Evolutionary conservation across 2,329 filamentous ascomycete genomes (phyloP), one percentile per base, ranked within the genome.

Genomic region (Epichloe festucae): DNA sequence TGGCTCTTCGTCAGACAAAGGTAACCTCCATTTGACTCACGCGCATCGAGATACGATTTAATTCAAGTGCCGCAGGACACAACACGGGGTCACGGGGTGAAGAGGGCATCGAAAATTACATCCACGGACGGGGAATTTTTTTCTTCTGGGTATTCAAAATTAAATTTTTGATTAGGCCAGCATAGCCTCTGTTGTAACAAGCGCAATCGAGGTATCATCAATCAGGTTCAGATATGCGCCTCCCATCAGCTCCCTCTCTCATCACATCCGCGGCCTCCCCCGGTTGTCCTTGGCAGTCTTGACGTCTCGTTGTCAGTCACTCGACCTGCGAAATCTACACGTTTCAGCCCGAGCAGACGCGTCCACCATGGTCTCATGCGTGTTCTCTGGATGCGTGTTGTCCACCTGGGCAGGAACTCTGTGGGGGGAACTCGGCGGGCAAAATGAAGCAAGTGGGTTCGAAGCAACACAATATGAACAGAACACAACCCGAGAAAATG

Each of bases 141-240:
- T 8, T n/a, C 2, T n/a, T 17, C 23, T 35, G 46, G 43, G 44
- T 46, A 46, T 54, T 48, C 48, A 55, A 53, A 41, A 58, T 54
- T 53, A 57, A 53, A 54, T 53, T 58, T 49, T 58, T 49, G 46
- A 45, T 54, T 48, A 44, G 43, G 50, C 39, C 50, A 14, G 38
- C 39, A 47, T 6, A 48, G 54, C 45, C 53, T 49, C 51, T 51
- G 53, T 42, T 53, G 51, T 53, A 52, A 58, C 50, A 52, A 40
- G 44, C 54, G 54, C 56, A 59, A 38, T 59, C 50, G 53, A 62
- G 63, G 62, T 67, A 66, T 66, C 62, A 63, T 64, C 55, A 59
- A 59, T 56, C 54, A 58, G 52, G 41, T 44, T n/a, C 17, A 43
- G 14, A 44, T 58, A 60, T 56, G 55, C 57, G 55, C 55, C 54